Evolutionary conservation across 345 rosid species (phyloP), one percentile per base, ranked within the genome.

Genomic region (Linum tenue): DNA sequence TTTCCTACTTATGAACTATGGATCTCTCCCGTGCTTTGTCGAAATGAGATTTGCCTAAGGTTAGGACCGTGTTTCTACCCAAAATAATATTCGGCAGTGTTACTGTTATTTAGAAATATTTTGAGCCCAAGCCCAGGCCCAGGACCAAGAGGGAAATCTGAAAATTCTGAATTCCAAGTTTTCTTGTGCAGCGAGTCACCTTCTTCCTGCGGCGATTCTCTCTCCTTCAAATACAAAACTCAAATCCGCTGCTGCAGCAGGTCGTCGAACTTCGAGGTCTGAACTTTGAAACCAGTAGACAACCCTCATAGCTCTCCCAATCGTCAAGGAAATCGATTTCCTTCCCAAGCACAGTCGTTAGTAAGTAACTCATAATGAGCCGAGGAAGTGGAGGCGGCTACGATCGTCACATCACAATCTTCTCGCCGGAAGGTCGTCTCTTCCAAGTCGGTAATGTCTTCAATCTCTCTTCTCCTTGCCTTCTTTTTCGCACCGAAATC

Each of bases 341-440:
- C 50, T 11, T 43, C 50, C 50, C 53, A 48, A 9, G 3, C 15
- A 48, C 14, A 7, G 53, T 48, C 53, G 11, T 15, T 48, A 57
- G 60, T 1, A 57, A 37, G 37, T 5, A 39, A 51, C 17, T 7
- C 38, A 84, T 59, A 62, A 89, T 88, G 96, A 88, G 96, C 61
- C 76, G 96, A 81, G 92, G 92, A 79, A 88, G 92, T 43, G 92
- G 96, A 69, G 88, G 79, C 5, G 96, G 96, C 7, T 84, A 88
- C 80, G 96, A 89, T 84, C 87, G 96, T 15, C 96, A 86, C 70
- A 89, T 89, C 70, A 86, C 96, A 44, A 84, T 89, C 74, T 89
- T 89, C 84, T 89, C 92, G 0, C 96, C 92, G 11, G 92, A 89
- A 76, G 96, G 96, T 65, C 92, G 90, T 59, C 96, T 89, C 73